Base-by-base conservation (phyloP, 768 basidiomycete genomes). In the Pholiota molesta region DNA sequence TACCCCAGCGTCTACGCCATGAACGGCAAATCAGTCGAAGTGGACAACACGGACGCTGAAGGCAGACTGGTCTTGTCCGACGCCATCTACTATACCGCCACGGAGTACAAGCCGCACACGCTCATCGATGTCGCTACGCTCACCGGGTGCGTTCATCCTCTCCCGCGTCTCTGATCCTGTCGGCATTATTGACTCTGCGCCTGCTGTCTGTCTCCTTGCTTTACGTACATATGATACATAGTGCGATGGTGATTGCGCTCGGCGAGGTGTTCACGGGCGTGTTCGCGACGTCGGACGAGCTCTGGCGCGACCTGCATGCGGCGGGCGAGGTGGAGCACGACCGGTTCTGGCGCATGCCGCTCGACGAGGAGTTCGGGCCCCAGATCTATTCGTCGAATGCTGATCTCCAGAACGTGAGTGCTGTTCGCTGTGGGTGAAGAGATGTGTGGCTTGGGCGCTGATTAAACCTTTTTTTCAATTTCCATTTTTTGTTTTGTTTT, bases 271-370 rank as follows among this genome's bases (percentile, higher is more conserved):
- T 79, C 75, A 82, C 89, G 0, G 94, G 92, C 14, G 90, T 94
- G 35, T 96, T 90, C 78, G 84, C 88, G 3, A 88, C 84, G 14
- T 91, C 91, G 2, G 89, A 92, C 64, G 74, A 79, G 23, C 86
- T 96, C 19, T 95, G 92, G 91, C 68, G 82, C 39, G 78, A 83
- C 57, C 82, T 96, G 11, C 78, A 85, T 63, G 78, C 71, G 2
- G 92, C 94, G 2, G 92, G 91, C 11, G 85, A 88, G 75, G 74
- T 75, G 14, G 91, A 93, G 68, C 84, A 90, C 69, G 92, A 94
- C 74, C 86, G 87, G 57, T 88, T 96, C 81, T 95, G 94, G 94
- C 86, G 94, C 28, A 86, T 95, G 88, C 94, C 94, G 10, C 84
- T 96, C 57, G 89, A 92, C 67, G 91, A 93, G 47, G 91, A 88